phyloP scores from a whole-genome alignment of 768 basidiomycete genomes.

The Amyloporia xantha region DNA sequence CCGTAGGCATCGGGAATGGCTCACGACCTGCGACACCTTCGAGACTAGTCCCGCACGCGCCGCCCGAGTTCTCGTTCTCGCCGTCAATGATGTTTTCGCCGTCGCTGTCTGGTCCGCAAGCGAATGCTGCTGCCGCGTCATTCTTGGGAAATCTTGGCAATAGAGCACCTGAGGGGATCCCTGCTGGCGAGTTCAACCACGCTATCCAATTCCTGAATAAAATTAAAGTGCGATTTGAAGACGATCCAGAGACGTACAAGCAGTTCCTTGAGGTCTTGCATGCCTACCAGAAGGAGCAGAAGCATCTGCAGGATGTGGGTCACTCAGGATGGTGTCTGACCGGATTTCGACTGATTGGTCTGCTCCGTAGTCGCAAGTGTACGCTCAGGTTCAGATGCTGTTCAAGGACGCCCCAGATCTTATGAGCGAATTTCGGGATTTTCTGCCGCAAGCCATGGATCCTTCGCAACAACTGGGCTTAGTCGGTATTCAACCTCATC shows the following conservation, averaged over 20 bases:
- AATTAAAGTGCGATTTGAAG: slow-evolving; percentile 87
- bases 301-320: slow-evolving; percentile 64
- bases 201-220: slow-evolving; percentile 98
- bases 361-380: slow-evolving; percentile 56
- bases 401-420: slow-evolving; percentile 81
- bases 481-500: slow-evolving; percentile 46
- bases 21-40: slow-evolving; percentile 47
- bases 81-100: slow-evolving; percentile 2
- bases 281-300: slow-evolving; percentile 76
- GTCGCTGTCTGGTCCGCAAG: slow-evolving; percentile 2
- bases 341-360: not conserved
- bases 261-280: slow-evolving; percentile 86
- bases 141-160: slow-evolving; percentile 53
- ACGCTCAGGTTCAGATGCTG: slow-evolving; percentile 70
- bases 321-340: slow-evolving; percentile 5
- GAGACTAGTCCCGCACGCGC: not conserved
- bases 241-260: slow-evolving; percentile 90
- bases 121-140: slow-evolving; percentile 41
- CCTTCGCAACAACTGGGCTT: slow-evolving; percentile 35
- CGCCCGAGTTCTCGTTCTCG: not conserved
- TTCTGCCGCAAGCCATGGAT: slow-evolving; percentile 60
- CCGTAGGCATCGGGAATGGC: slow-evolving; percentile 30
- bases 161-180: slow-evolving; percentile 13
- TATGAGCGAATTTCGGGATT: slow-evolving; percentile 74
- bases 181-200: slow-evolving; percentile 72